These are phyloP conservation scores for Closterium sp. DNA, from an alignment of 139 green algal genomes.

Conservation along the genomic window DNA sequence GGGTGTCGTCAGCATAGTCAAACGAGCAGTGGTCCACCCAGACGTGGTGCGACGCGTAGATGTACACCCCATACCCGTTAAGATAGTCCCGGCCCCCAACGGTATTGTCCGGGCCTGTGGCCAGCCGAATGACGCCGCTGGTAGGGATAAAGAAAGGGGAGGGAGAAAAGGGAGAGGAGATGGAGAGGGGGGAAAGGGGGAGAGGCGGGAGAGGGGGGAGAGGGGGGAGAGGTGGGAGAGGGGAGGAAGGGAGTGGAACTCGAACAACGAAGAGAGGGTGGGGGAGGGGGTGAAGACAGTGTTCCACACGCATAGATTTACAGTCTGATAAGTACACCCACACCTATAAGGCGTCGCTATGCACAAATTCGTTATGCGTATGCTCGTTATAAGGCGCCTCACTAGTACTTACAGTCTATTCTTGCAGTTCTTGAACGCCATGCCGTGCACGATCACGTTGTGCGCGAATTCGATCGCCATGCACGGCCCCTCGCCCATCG, in stretches of 20 bases:
- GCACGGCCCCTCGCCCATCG: not conserved
- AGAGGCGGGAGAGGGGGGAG: not conserved
- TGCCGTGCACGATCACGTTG: conserved; percentile 10
- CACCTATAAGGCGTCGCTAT: too few species aligned
- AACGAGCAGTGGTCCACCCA: conserved; percentile 28
- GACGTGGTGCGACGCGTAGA: not conserved
- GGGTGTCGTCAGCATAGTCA: not conserved
- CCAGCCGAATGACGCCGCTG: not conserved
- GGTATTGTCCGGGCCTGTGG: not conserved
- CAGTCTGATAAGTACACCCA: too few species aligned
- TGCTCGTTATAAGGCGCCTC: too few species aligned
- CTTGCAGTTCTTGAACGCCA: conserved; percentile 2
- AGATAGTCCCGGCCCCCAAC: not conserved
- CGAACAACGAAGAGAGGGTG: too few species aligned
- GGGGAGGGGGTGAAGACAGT: too few species aligned
- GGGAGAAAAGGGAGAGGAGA: too few species aligned
- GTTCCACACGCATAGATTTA: too few species aligned
- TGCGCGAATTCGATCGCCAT: not conserved
- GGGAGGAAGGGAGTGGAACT: too few species aligned
- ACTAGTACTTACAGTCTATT: not conserved
- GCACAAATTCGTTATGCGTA: too few species aligned
- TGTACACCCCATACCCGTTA: conserved; percentile 1
- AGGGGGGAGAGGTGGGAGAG: too few species aligned
- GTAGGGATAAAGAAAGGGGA: not conserved
- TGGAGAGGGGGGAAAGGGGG: not conserved